Base-by-base conservation (phyloP, 1,284 basidiomycete species). In the Ceratobasidium theobromae region DNA sequence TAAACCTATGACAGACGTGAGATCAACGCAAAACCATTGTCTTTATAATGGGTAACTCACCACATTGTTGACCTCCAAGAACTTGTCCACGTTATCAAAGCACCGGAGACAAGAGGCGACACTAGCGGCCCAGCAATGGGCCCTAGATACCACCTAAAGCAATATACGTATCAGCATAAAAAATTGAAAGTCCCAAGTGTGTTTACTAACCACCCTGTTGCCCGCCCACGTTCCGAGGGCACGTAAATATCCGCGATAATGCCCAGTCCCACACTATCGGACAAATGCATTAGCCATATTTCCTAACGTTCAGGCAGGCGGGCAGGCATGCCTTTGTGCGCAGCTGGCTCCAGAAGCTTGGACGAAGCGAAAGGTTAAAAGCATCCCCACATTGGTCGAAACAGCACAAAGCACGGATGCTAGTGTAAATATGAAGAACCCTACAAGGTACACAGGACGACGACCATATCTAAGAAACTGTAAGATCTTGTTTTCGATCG, bases 201-300 rank as follows among this genome's bases (percentile, higher is more conserved):
- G n/a, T 48, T 9, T 12, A 46, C 53, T 55, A 54, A 68, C 54
- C 45, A 55, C 48, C 69, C 69, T 25, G 68, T 69, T 4, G 69
- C 69, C 23, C 69, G 64, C 3, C 69, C 69, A 32, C 69, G 65
- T 32, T 70, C 65, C 16, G 65, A 53, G 35, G 69, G 69, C 21
- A 67, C 58, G 40, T 69, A 70, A 28, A 70, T 70, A 28, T 70
- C 69, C 14, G 69, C 65, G n/a, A 70, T 67, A 12, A 68, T 68
- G 1, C 69, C 69, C 33, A 68, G 53, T 3, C 69, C 69, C 9
- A 70, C 58, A 45, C 69, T 70, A 41, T 9, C 21, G 25, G 18
- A 46, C 53, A 43, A 25, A 21, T 1, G 18, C n/a, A n/a, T n/a
- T n/a, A n/a, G n/a, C n/a, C 8, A 43, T 14, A 53, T 25, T 46